Evolutionary conservation across 2,329 filamentous ascomycete species (phyloP), one percentile per base, ranked within the genome.

Genomic region (Leptographium flavum): DNA sequence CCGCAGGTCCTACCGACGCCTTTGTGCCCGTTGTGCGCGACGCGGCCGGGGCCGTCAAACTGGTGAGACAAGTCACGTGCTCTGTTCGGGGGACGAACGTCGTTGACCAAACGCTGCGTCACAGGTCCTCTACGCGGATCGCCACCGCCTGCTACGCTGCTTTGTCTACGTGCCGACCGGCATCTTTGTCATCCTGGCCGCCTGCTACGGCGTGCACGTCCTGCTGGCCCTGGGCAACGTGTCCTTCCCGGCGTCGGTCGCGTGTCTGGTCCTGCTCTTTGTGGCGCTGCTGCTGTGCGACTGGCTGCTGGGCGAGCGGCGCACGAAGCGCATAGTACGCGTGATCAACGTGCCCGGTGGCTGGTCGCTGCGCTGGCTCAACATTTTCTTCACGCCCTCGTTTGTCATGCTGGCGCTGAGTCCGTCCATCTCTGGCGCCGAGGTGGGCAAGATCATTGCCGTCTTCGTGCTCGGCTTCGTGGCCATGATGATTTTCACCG

Each of bases 361-460:
- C 8, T 79, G 73, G 67, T 67, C 71, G 6, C 60, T 78, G 23
- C 65, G 68, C 37, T 78, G 73, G 64, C 76, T 79, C 52, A 74
- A 69, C 46, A 60, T 77, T 42, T 68, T 75, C 51, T 78, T 79
- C 52, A 74, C 69, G 3, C 74, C 73, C 9, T 69, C 73, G 0
- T 79, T 79, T 58, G 66, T 79, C 8, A 62, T 76, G 25, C 60
- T 79, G 1, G 74, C 75, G 7, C 61, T 79, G 2, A 76, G 73
- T 51, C 67, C 72, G 2, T 51, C 66, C 0, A 73, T 79, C 17
- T 65, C 70, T 19, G 66, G 67, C 2, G 53, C 64, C 0, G 75
- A 79, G 53, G 71, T 78, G 13, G 64, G 66, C 33, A 76, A 76
- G 54, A 75, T 79, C 35, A 73, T 78, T 49, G 70, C 63, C 22